Evolutionary conservation across 2,329 filamentous ascomycete species (phyloP).

Genomic region (Iodosphaeria phyllophila): DNA sequence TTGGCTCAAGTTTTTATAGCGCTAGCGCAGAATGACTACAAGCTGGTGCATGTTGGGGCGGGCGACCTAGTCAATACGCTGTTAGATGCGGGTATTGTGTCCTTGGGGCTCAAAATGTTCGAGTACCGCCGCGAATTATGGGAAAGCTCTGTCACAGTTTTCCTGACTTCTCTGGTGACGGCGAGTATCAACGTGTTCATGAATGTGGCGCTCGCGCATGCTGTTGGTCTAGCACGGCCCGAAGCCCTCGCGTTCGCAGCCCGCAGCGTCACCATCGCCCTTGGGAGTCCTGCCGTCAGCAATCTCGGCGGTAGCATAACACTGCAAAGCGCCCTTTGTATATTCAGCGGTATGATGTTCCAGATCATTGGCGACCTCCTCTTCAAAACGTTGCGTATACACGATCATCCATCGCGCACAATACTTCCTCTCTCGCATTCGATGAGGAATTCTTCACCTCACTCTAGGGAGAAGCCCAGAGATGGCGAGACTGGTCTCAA

Average conservation of each 20-base stretch:
- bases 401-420: slow-evolving; percentile 7
- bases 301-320: slow-evolving; percentile 11
- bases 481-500: too few relatives aligned
- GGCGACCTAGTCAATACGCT: slow-evolving; percentile 12
- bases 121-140: slow-evolving; percentile 14
- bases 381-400: slow-evolving; percentile 9
- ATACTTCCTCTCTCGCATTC: too few relatives aligned
- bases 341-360: slow-evolving; percentile 14
- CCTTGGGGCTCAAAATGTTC: slow-evolving; percentile 15
- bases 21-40: slow-evolving; percentile 3
- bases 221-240: slow-evolving; percentile 7
- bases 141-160: slow-evolving; percentile 9
- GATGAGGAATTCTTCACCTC: too few relatives aligned
- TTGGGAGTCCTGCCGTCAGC: slow-evolving; percentile 11
- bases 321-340: slow-evolving; percentile 12
- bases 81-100: slow-evolving; percentile 14
- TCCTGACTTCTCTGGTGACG: slow-evolving; percentile 9
- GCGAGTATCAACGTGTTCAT: slow-evolving; percentile 10
- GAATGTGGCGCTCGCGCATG: slow-evolving; percentile 10
- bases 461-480: too few relatives aligned
- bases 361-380: slow-evolving; percentile 13
- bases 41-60: slow-evolving; percentile 9
- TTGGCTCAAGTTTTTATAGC: slow-evolving; percentile 8
- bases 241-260: slow-evolving; percentile 13
- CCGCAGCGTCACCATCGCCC: slow-evolving; percentile 14